Evolutionary conservation across 2,329 filamentous ascomycete genomes (phyloP).

Genomic region (Gremmenia infestans): DNA sequence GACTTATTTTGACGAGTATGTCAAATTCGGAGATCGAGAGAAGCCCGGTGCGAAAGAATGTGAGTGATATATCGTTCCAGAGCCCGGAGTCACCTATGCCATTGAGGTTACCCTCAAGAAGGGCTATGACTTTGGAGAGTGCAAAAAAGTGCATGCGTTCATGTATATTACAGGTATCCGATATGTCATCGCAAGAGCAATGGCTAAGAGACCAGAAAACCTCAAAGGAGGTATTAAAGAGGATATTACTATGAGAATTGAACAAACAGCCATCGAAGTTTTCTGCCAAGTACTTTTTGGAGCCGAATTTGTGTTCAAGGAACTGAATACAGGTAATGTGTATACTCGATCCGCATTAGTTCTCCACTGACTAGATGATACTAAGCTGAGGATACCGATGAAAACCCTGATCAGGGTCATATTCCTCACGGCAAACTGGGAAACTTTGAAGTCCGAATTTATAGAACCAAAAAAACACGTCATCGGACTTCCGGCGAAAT

Average conservation of each 20-base stretch:
- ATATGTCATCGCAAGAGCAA: neutral
- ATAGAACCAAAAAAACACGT: too few relatives aligned
- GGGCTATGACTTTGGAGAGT: conserved; percentile 2
- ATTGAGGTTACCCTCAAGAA: conserved; percentile 6
- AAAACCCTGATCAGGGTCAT: too few relatives aligned
- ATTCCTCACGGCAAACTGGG: too few relatives aligned
- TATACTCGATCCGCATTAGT: neutral
- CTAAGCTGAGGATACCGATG: too few relatives aligned
- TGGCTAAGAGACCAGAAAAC: rapidly evolving
- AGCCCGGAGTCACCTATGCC: neutral
- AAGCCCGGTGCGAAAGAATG: neutral
- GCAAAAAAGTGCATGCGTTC: neutral
- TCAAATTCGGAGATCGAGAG: conserved; percentile 6
- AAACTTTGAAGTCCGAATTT: too few relatives aligned
- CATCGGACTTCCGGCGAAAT: too few relatives aligned
- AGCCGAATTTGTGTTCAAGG: neutral
- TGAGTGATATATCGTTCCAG: conserved; percentile 5
- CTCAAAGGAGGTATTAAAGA: neutral
- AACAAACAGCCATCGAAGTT: neutral
- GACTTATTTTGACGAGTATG: conserved; percentile 9
- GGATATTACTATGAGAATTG: neutral
- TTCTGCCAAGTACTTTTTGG: neutral
- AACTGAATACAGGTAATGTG: neutral
- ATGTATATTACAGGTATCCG: neutral
- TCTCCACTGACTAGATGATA: too few relatives aligned